A percentile compares a stretch with the other conserved stretches of the same genome.
Evolutionary conservation across 139 green algal genomes (phyloP).

Genomic region (Chlorella sp.): DNA sequence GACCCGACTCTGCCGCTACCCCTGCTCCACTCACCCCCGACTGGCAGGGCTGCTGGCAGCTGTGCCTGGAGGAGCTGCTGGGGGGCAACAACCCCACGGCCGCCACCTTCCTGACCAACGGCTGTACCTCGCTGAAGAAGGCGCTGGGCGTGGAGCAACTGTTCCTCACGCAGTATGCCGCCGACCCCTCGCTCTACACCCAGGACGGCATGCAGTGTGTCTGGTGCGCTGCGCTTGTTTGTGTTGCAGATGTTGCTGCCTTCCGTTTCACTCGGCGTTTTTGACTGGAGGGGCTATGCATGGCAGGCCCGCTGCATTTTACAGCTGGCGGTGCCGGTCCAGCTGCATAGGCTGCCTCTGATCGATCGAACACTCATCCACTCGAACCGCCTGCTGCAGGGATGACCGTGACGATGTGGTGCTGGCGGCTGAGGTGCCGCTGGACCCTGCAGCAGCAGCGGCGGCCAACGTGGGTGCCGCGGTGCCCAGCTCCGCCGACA

Average conservation of each 20-base stretch:
- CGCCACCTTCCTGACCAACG: slow-evolving; percentile 50
- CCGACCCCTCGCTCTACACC: slow-evolving; percentile 31
- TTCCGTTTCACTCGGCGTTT: no score
- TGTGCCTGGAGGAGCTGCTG: slow-evolving; percentile 54
- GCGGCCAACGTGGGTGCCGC: slow-evolving; percentile 5
- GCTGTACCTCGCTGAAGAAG: slow-evolving; percentile 46
- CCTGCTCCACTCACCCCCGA: background rate
- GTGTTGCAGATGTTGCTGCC: no score
- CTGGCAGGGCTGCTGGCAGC: slow-evolving; percentile 54
- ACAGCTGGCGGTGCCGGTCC: no score
- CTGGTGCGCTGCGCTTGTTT: no score
- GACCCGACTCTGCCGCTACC: no score
- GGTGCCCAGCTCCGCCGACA: no score
- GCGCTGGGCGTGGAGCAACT: slow-evolving; percentile 52
- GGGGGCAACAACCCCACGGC: slow-evolving; percentile 4
- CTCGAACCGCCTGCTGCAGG: no score
- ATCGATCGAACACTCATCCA: no score
- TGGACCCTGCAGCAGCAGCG: slow-evolving; percentile 26
- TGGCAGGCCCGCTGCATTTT: no score
- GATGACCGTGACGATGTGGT: slow-evolving; percentile 31
- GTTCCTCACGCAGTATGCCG: slow-evolving; percentile 46
- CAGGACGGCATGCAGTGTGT: slow-evolving; percentile 39
- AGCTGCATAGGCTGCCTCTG: no score
- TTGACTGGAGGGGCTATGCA: no score
- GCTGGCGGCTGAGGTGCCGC: slow-evolving; percentile 15